Conservation (phyloP, 495 filamentous ascomycete genomes). For the Podospora anserina region DNA sequence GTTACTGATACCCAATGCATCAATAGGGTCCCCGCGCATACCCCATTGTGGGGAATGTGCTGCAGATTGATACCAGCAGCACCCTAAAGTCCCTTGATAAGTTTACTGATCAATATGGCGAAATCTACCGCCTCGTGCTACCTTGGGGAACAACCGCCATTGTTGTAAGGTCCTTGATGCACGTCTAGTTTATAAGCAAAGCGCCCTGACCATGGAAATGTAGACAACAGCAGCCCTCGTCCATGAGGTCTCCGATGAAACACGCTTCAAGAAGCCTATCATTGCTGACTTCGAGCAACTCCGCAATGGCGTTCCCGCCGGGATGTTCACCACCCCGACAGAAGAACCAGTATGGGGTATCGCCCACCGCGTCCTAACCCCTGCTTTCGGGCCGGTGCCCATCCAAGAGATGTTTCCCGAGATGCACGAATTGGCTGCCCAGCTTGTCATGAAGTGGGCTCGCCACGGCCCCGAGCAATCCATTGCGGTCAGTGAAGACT, state of each 20-base stretch:
- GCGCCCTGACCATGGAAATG: neutral
- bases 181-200: no score
- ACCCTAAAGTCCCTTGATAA: neutral
- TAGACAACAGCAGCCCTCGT: neutral
- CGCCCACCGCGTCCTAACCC: constrained; percentile 58
- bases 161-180: neutral
- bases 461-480: constrained; percentile 50
- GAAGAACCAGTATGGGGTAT: constrained; percentile 59
- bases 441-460: constrained; percentile 65
- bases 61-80: neutral
- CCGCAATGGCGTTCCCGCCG: constrained; percentile 51
- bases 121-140: neutral
- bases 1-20: no score
- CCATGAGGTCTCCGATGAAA: constrained; percentile 9
- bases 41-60: neutral
- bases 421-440: constrained; percentile 62
- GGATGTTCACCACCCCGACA: constrained; percentile 53
- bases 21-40: neutral
- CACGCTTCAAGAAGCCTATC: constrained; percentile 15
- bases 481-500: constrained; percentile 57
- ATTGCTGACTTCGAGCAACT: constrained; percentile 39
- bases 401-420: constrained; percentile 60
- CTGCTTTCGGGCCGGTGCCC: constrained; percentile 61
- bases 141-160: neutral
- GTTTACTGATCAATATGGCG: constrained; percentile 1